Conservation (phyloP, 495 filamentous ascomycete species). For the Neurospora tetraspora region DNA sequence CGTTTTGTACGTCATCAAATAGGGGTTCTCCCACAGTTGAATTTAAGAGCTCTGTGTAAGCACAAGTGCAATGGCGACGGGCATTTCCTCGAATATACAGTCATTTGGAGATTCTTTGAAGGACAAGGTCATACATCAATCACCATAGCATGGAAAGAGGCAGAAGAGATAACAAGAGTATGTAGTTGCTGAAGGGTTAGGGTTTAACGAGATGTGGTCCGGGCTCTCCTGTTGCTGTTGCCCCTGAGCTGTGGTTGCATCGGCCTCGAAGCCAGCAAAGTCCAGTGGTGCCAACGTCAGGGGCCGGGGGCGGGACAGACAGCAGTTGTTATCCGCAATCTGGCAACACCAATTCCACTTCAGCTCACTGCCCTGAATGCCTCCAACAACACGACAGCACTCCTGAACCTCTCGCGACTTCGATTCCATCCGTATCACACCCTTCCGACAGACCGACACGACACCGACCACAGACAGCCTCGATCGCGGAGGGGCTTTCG, state of each 20-base stretch:
- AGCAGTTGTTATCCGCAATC: slow-evolving; percentile 16
- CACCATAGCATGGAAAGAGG: neutral
- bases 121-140: neutral
- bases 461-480: neutral
- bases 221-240: neutral
- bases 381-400: slow-evolving; percentile 10
- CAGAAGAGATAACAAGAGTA: neutral
- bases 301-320: neutral
- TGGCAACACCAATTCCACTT: slow-evolving; percentile 19
- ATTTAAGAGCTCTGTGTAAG: neutral
- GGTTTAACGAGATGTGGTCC: neutral
- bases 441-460: neutral
- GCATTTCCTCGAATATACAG: neutral
- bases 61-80: neutral
- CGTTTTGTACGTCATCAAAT: neutral
- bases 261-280: slow-evolving; percentile 5
- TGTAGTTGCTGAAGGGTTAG: neutral
- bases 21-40: neutral
- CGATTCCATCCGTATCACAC: neutral
- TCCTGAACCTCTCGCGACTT: neutral
- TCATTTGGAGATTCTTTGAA: neutral
- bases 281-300: neutral
- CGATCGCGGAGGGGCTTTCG: slow-evolving; percentile 10
- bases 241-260: slow-evolving; percentile 7
- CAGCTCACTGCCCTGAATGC: slow-evolving; percentile 5